Percentiles rank a stretch among this genome's conserved stretches.
phyloP scores from a whole-genome alignment of 2,329 filamentous ascomycete genomes.

The Colletotrichum lupini region DNA sequence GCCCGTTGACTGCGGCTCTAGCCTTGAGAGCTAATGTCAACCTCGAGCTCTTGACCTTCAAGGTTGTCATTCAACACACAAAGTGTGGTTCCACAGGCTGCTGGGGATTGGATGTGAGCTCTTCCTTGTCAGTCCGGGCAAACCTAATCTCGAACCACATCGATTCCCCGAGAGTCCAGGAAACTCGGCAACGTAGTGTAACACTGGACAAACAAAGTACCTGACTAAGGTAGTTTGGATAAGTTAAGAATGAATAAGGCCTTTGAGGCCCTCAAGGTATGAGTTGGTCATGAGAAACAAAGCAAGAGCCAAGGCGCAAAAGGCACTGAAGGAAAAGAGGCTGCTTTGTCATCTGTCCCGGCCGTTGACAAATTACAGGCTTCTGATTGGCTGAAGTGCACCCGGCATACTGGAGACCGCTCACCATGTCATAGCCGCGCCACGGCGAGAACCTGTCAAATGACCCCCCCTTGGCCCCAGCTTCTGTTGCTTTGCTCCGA shows the following conservation, averaged over 20 bases:
- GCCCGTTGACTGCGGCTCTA: neutral
- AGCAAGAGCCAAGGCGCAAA: neutral
- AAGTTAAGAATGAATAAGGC: neutral
- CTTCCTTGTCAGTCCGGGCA: neutral
- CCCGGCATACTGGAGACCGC: neutral
- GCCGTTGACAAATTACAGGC: conserved; percentile 27
- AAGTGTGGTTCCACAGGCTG: neutral
- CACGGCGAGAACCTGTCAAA: conserved; percentile 29
- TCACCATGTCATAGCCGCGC: conserved; percentile 35
- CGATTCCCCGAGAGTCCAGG: neutral
- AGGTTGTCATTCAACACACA: neutral
- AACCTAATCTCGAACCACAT: neutral
- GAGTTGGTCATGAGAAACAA: neutral
- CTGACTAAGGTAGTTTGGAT: neutral
- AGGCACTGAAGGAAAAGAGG: neutral
- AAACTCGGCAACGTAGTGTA: no score
- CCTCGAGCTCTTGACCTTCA: neutral
- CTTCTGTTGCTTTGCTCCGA: conserved; percentile 17
- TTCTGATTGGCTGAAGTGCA: conserved; percentile 16
- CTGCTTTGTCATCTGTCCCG: conserved; percentile 19
- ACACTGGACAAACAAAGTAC: neutral
- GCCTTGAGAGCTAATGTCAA: neutral
- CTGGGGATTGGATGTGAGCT: neutral
- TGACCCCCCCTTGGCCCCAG: conserved; percentile 29
- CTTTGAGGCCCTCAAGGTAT: neutral